These are phyloP conservation scores for Kokia cookei DNA, from an alignment of 441 rosid species.

Conservation along the genomic window DNA sequence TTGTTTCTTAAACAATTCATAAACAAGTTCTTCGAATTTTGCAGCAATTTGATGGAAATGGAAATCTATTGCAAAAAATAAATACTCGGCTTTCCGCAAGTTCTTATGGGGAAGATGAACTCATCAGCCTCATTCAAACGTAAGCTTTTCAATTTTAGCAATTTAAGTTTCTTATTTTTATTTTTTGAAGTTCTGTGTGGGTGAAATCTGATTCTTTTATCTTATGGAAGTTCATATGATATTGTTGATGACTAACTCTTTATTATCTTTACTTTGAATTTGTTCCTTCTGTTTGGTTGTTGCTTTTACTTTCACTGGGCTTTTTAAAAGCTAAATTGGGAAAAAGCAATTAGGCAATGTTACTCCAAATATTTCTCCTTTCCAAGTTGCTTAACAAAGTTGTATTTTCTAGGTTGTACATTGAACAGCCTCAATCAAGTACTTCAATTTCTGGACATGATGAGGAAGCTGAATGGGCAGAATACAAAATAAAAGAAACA, in stretches of 20 bases:
- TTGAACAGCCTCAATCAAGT: constrained; percentile 60
- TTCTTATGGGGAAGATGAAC: constrained; percentile 84
- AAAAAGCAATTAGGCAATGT: too few relatives aligned
- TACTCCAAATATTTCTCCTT: not conserved
- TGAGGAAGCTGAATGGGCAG: constrained; percentile 82
- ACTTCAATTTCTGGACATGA: constrained; percentile 49
- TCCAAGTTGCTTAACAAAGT: not conserved
- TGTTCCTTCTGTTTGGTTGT: not conserved
- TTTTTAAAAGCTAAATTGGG: too few relatives aligned
- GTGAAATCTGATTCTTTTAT: not conserved
- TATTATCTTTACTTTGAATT: not conserved
- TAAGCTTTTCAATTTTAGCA: constrained; percentile 19
- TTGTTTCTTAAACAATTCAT: not conserved
- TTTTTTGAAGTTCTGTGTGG: not conserved
- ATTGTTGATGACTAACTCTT: not conserved
- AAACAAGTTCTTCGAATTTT: not conserved
- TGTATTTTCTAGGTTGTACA: constrained; percentile 55
- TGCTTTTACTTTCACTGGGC: too few relatives aligned
- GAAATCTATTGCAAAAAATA: constrained; percentile 61
- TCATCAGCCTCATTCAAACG: constrained; percentile 90
- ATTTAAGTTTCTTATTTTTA: not conserved
- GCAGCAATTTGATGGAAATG: constrained; percentile 87
- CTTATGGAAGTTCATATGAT: not conserved
- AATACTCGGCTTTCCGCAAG: constrained; percentile 66
- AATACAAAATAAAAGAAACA: constrained; percentile 86